Base-by-base conservation (phyloP, 129 eudicot genomes). In the Daucus carota region DNA sequence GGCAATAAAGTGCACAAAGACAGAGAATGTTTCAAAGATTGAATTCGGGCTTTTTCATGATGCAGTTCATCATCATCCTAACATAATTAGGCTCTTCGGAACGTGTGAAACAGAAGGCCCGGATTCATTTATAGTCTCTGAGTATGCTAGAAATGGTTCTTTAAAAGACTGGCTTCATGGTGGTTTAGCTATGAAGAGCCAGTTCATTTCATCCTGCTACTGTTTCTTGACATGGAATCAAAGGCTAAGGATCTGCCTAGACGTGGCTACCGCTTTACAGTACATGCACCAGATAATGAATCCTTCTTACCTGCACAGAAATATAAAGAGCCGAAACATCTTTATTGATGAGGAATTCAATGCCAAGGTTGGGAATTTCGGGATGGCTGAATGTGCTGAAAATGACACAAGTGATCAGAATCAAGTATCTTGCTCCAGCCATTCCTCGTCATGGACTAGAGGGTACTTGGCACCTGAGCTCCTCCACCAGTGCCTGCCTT, bases 81-180 rank as follows among this genome's bases (percentile, higher is more conserved):
- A 91, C 77, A 87, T 86, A 34, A 75, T 94, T 57, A 71, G 90
- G 84, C 80, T 94, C 7, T 72, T 83, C 0, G 99, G 99, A 12
- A 80, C 88, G 3, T 87, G 89, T 32, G 40, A 29, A 42, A 44
- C 67, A 1, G 83, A 84, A 11, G 88, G 85, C 2, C 47, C 80
- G 5, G 85, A 89, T 43, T 83, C 92, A 8, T 86, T 76, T 75
- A 48, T 88, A 75, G 92, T 91, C 22, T 82, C 86, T 8, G 96
- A 94, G 88, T 94, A 91, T 20, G 97, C 97, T 5, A 78, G 77
- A 65, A 94, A 94, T 20, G 99, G 97, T 29, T 91, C 99, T 6
- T 79, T 94, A 66, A 89, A 87, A 83, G 99, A 94, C 70, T 94
- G 99, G 99, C 81, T 94, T 45, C 99, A 94, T 50, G 97, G 99